Evolutionary conservation across 805 yeast species (phyloP).

Genomic region (Yarrowia keelungensis): DNA sequence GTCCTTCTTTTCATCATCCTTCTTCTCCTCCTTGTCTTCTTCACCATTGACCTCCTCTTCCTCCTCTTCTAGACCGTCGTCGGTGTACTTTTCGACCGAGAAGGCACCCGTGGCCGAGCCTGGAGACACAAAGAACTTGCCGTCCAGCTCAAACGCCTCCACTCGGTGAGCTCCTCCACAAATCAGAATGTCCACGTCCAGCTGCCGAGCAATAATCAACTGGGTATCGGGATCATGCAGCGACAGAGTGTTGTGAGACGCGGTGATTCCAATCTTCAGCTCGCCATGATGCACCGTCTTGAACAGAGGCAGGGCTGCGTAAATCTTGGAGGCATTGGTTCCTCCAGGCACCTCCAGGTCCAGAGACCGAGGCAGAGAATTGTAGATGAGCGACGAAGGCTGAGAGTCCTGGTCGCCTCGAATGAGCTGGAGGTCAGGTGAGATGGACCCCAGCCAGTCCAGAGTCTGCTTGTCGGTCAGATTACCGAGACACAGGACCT

Average conservation of each 20-base stretch:
- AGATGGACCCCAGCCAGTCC: slow-evolving; percentile 67
- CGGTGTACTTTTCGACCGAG: slow-evolving; percentile 54
- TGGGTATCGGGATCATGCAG: slow-evolving; percentile 85
- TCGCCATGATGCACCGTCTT: slow-evolving; percentile 71
- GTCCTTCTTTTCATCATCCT: slow-evolving; percentile 11
- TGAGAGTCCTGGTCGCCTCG: slow-evolving; percentile 39
- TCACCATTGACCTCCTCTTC: slow-evolving; percentile 52
- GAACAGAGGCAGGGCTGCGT: slow-evolving; percentile 61
- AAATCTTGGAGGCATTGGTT: slow-evolving; percentile 8
- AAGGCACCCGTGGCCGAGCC: slow-evolving; percentile 97
- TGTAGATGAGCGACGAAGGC: slow-evolving; percentile 17
- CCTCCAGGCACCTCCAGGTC: slow-evolving; percentile 23
- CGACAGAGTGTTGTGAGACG: slow-evolving; percentile 86
- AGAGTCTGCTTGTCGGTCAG: slow-evolving; percentile 69
- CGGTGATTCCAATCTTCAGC: slow-evolving; percentile 80
- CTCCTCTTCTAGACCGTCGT: slow-evolving; percentile 64
- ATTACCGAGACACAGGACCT: slow-evolving; percentile 86
- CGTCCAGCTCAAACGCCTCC: slow-evolving; percentile 91
- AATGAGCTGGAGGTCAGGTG: slow-evolving; percentile 57
- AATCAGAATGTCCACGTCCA: slow-evolving; percentile 87
- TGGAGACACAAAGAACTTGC: slow-evolving; percentile 93
- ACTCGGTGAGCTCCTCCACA: slow-evolving; percentile 95
- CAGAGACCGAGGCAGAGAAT: slow-evolving; percentile 20
- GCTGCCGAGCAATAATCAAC: slow-evolving; percentile 80
- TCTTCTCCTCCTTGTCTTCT: slow-evolving; percentile 45